phyloP scores from a whole-genome alignment of 768 basidiomycete species.

The Candolleomyces efflorescens region DNA sequence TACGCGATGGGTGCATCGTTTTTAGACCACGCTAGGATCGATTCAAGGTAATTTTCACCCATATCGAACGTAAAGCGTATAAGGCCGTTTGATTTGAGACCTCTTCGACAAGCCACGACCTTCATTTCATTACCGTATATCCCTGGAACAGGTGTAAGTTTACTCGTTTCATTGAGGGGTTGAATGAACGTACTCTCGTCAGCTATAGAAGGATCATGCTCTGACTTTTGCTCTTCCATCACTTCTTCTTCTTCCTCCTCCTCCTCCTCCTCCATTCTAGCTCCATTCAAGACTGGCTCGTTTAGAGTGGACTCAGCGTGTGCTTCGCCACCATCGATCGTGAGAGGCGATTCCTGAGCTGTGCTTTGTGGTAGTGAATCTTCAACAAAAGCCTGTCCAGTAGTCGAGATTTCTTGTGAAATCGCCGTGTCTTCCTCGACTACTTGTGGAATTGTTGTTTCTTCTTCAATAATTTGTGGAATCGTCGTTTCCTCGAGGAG shows the following conservation, averaged over 20 bases:
- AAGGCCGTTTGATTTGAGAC: slow-evolving; percentile 7
- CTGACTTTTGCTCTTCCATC: not conserved
- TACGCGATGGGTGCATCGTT: slow-evolving; percentile 23
- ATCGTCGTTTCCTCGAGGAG: too few species aligned
- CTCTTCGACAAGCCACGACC: slow-evolving; percentile 11
- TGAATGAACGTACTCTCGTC: not conserved
- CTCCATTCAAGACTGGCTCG: too few species aligned
- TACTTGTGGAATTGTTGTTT: too few species aligned
- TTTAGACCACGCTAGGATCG: slow-evolving; percentile 34
- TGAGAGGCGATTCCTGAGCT: not conserved
- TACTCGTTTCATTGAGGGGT: not conserved
- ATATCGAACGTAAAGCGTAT: slow-evolving; percentile 20
- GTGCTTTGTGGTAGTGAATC: not conserved
- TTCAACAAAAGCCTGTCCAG: slow-evolving; percentile 5
- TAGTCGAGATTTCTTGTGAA: not conserved
- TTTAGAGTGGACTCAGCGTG: too few species aligned
- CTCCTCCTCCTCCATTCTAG: too few species aligned
- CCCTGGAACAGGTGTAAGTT: slow-evolving; percentile 4
- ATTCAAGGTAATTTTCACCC: slow-evolving; percentile 19
- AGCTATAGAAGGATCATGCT: not conserved
- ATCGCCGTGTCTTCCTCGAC: too few species aligned
- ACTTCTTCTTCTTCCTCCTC: too few species aligned
- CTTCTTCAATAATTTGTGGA: too few species aligned
- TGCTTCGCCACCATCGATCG: not conserved
- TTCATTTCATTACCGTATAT: slow-evolving; percentile 17